phyloP scores from a whole-genome alignment of 2,329 filamentous ascomycete genomes.

The Fusarium chuoi region DNA sequence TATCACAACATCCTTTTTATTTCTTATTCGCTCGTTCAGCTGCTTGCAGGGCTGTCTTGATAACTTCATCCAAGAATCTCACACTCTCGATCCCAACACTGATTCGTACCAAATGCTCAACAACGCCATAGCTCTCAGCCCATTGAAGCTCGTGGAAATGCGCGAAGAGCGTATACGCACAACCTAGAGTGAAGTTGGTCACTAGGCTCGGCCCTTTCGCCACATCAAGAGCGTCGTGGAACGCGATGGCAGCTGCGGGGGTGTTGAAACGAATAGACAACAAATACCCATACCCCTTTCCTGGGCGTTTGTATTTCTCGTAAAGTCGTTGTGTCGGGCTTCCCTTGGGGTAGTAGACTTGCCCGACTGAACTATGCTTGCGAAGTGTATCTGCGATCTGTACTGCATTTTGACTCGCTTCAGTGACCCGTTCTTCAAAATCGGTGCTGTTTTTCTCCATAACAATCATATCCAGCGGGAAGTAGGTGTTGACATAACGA shows the following conservation, averaged over 20 bases:
- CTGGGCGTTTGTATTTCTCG: constrained; percentile 47
- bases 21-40: not conserved
- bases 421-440: constrained; percentile 50
- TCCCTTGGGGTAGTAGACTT: constrained; percentile 56
- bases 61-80: constrained; percentile 41
- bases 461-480: constrained; percentile 40
- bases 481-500: constrained; percentile 39
- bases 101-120: constrained; percentile 55
- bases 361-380: constrained; percentile 32
- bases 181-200: constrained; percentile 59
- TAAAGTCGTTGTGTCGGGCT: constrained; percentile 49
- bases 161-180: constrained; percentile 53
- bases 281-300: constrained; percentile 62
- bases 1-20: not conserved
- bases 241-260: constrained; percentile 51
- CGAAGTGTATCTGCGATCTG: constrained; percentile 42
- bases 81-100: constrained; percentile 56
- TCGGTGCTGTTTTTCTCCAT: constrained; percentile 54
- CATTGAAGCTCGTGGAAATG: constrained; percentile 53
- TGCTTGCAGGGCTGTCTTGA: constrained; percentile 29
- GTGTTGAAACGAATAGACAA: constrained; percentile 60
- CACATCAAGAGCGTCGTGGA: constrained; percentile 60
- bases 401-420: constrained; percentile 42
- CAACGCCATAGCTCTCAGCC: constrained; percentile 52
- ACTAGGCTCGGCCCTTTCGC: constrained; percentile 63